Evolutionary conservation across 2,329 filamentous ascomycete species (phyloP).

Genomic region (Alternaria consortialis): DNA sequence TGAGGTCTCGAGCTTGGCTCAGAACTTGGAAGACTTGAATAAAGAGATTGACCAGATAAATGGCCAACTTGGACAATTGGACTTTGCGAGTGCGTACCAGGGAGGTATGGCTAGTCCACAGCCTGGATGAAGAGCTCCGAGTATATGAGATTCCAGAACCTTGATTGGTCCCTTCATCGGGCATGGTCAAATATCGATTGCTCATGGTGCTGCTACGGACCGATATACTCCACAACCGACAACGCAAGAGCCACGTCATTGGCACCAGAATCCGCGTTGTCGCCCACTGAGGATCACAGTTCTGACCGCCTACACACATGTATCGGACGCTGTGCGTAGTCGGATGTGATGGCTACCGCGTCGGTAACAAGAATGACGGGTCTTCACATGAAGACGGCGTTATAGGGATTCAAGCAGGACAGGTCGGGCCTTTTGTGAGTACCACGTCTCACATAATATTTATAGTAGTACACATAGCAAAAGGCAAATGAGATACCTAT

Average conservation of each 20-base stretch:
- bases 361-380: neutral
- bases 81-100: slow-evolving; percentile 65
- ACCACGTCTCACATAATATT: neutral
- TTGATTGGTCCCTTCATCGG: neutral
- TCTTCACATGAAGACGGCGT: neutral
- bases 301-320: neutral
- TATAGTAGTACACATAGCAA: neutral
- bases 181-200: neutral
- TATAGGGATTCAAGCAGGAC: neutral
- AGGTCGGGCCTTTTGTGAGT: slow-evolving; percentile 1
- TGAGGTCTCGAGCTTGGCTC: slow-evolving; percentile 80
- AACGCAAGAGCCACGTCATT: neutral
- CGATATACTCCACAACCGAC: neutral
- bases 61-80: slow-evolving; percentile 71
- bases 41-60: slow-evolving; percentile 76
- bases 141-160: neutral
- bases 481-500: neutral
- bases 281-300: neutral
- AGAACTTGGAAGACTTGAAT: slow-evolving; percentile 84
- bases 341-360: neutral
- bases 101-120: slow-evolving; percentile 36
- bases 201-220: neutral
- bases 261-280: neutral
- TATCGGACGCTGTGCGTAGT: neutral
- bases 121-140: slow-evolving; percentile 28